phyloP scores from a whole-genome alignment of 331 rosid species.

The Spiraea crenata region DNA sequence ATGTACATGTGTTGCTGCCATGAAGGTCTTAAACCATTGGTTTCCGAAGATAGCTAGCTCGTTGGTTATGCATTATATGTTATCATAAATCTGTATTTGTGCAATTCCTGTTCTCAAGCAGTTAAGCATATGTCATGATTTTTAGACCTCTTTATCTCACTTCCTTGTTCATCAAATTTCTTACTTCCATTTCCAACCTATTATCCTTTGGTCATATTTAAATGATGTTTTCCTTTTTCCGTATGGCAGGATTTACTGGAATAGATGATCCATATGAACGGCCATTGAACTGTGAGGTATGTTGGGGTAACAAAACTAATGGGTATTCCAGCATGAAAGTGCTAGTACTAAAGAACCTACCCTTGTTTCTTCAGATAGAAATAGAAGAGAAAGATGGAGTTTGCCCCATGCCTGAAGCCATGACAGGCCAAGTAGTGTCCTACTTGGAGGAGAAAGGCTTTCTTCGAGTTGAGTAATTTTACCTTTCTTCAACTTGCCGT shows the following conservation, averaged over 20 bases:
- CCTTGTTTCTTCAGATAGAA: conserved; percentile 48
- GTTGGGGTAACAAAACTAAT: conserved; percentile 5
- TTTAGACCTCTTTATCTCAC: too few relatives aligned
- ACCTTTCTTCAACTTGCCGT: not conserved
- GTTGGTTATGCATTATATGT: too few relatives aligned
- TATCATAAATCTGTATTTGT: too few relatives aligned
- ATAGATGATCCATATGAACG: conserved; percentile 80
- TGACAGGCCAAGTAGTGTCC: conserved; percentile 63
- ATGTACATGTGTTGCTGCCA: too few relatives aligned
- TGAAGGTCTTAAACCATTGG: too few relatives aligned
- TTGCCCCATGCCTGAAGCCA: conserved; percentile 54
- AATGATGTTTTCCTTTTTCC: not conserved
- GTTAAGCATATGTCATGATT: too few relatives aligned
- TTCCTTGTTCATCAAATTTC: too few relatives aligned
- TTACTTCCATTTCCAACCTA: not conserved
- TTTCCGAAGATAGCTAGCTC: too few relatives aligned
- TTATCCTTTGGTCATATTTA: not conserved
- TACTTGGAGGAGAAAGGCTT: conserved; percentile 68
- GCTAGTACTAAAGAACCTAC: conserved; percentile 6
- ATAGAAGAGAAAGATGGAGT: conserved; percentile 46
- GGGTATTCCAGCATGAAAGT: not conserved
- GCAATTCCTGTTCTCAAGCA: too few relatives aligned
- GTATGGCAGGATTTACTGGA: conserved; percentile 76
- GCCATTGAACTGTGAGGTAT: conserved; percentile 78
- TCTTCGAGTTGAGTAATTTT: conserved; percentile 42